Base-by-base conservation (phyloP, 352 stramenopile genomes). In the Phytophthora cryptogea region DNA sequence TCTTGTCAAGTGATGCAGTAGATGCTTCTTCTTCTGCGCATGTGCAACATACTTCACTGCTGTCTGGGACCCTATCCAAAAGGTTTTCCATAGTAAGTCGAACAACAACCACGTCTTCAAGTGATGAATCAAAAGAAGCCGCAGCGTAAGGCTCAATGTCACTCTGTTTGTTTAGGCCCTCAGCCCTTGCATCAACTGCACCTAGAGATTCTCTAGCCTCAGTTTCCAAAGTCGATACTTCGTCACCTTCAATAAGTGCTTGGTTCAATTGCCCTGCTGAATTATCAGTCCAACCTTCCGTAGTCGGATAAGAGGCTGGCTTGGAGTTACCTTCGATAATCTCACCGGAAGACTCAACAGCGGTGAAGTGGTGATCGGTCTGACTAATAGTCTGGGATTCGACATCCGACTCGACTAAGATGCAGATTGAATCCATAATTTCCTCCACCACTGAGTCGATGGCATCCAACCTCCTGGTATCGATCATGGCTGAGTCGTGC, bases 101-200 rank as follows among this genome's bases (percentile, higher is more conserved):
- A 42, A 59, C 45, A 41, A 42, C 44, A 40, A 27, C 2, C 17
- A 39, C 52, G 14, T 53, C 44, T 13, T 56, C 45, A 20, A 57
- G 26, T 23, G 37, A 5, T 14, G 28, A 39, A 39, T 16, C 23
- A 32, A 45, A 41, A 30, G 26, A 42, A 50, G 14, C 20, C 23
- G 11, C 41, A 36, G 26, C 50, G 58, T 58, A 58, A 17, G 23
- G 20, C 30, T 62, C 36, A 51, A 62, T 51, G 33, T 40, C 43
- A 66, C 35, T 16, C 14, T 58, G 46, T 58, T 63, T 63, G 46
- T 57, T 17, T 51, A 37, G 32, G 47, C 40, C 55, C 28, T 58
- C 37, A 17, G 13, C 32, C 39, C 42, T 43, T 39, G 28, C 17
- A 56, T 20, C 16, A 40, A 20, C 33, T 63, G 46, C 46, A 33